phyloP scores from a whole-genome alignment of 345 rosid genomes.

The Eucalyptus curtisii region DNA sequence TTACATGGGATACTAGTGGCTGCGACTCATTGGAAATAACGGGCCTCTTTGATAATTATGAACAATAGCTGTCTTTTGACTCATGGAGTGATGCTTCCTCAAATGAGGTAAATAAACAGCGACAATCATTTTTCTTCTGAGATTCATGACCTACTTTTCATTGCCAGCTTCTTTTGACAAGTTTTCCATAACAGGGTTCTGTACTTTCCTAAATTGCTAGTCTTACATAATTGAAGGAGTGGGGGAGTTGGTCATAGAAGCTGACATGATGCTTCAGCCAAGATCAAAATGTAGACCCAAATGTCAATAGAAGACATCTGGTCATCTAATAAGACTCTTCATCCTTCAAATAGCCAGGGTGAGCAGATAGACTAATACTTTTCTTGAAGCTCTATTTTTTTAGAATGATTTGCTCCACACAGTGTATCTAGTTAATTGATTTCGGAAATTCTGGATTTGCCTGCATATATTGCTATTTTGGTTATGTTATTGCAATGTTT shows the following conservation, averaged over 20 bases:
- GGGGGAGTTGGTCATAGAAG: neutral
- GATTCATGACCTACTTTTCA: neutral
- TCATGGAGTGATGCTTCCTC: neutral
- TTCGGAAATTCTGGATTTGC: neutral
- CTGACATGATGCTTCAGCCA: neutral
- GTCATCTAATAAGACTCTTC: neutral
- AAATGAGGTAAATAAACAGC: neutral
- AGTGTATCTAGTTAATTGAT: too few species aligned
- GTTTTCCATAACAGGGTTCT: neutral
- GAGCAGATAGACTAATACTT: too few species aligned
- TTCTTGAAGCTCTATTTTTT: too few species aligned
- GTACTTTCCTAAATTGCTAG: neutral
- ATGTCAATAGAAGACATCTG: too few species aligned
- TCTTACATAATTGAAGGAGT: neutral
- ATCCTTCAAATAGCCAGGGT: neutral
- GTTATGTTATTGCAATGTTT: neutral
- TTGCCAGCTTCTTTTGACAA: neutral
- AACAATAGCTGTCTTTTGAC: too few species aligned
- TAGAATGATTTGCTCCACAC: too few species aligned
- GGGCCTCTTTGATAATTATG: too few species aligned
- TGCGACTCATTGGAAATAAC: too few species aligned
- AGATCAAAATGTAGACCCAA: too few species aligned
- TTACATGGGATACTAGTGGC: rapidly evolving
- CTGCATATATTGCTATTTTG: neutral
- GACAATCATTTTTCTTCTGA: neutral